A percentile compares a stretch with the other conserved stretches of the same genome.
Evolutionary conservation across 331 rosid species (phyloP).

Genomic region (Saraca asoca): DNA sequence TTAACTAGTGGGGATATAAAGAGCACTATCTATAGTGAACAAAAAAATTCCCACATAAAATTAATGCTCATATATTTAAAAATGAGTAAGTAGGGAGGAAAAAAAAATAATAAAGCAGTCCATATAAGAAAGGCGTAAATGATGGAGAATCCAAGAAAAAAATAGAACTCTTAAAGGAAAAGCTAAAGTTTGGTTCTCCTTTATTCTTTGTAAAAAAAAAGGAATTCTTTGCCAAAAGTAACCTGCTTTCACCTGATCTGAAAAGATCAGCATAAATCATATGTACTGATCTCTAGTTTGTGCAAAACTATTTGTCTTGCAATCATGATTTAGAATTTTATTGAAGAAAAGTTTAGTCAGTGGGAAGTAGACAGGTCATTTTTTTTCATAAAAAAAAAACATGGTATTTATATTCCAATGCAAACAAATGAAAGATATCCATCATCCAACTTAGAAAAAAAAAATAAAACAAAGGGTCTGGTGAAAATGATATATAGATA

Average conservation of each 20-base stretch:
- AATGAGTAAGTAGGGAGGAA: slow-evolving; percentile 25
- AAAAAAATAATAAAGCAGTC: slow-evolving; percentile 22
- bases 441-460: too few relatives aligned
- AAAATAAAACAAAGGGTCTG: too few relatives aligned
- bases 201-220: slow-evolving; percentile 43
- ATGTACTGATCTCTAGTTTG: slow-evolving; percentile 34
- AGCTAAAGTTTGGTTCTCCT: slow-evolving; percentile 53
- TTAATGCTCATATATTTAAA: slow-evolving; percentile 42
- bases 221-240: slow-evolving; percentile 45
- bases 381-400: too few relatives aligned
- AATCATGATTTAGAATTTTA: too few relatives aligned
- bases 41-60: slow-evolving; percentile 38
- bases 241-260: slow-evolving; percentile 32
- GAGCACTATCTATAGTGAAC: slow-evolving; percentile 44
- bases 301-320: not conserved
- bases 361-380: too few relatives aligned
- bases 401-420: too few relatives aligned
- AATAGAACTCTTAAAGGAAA: slow-evolving; percentile 58
- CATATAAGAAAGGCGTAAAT: slow-evolving; percentile 41
- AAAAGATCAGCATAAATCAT: slow-evolving; percentile 35
- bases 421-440: too few relatives aligned
- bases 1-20: slow-evolving; percentile 48
- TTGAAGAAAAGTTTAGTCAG: too few relatives aligned
- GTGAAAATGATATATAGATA: too few relatives aligned
- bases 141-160: slow-evolving; percentile 68